phyloP scores from a whole-genome alignment of 371 early-diverging fungal species.

The Chytridium lagenaria region DNA sequence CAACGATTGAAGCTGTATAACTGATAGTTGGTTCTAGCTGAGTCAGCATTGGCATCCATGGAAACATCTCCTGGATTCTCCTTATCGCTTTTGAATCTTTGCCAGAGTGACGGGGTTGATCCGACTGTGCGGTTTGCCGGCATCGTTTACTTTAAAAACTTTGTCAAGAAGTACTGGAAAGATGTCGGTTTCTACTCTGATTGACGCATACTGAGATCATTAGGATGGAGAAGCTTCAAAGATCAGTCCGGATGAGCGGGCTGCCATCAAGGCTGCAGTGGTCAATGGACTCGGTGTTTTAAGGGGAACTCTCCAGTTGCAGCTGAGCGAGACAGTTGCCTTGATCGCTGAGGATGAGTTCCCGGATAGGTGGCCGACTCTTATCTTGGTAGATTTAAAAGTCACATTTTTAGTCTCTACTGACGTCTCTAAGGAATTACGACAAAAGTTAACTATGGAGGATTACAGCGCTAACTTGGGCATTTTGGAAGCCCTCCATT shows the following conservation, averaged over 20 bases:
- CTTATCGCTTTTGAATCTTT: slow-evolving; percentile 72
- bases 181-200: slow-evolving; percentile 50
- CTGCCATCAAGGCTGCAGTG: slow-evolving; percentile 33
- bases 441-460: slow-evolving; percentile 73
- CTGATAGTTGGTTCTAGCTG: slow-evolving; percentile 34
- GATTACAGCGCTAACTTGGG: slow-evolving; percentile 87
- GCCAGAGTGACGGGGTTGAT: slow-evolving; percentile 61
- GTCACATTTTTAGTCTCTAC: neutral
- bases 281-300: slow-evolving; percentile 61
- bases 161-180: slow-evolving; percentile 86
- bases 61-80: slow-evolving; percentile 70
- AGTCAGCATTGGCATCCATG: slow-evolving; percentile 33
- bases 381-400: slow-evolving; percentile 73
- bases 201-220: neutral
- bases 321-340: slow-evolving; percentile 89
- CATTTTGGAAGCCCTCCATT: slow-evolving; percentile 90
- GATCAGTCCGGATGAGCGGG: slow-evolving; percentile 71
- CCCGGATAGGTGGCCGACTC: slow-evolving; percentile 84
- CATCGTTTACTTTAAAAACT: slow-evolving; percentile 94
- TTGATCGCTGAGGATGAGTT: slow-evolving; percentile 92
- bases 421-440: slow-evolving; percentile 66
- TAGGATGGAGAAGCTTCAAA: slow-evolving; percentile 46
- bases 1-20: neutral
- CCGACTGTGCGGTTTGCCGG: slow-evolving; percentile 77
- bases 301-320: slow-evolving; percentile 82